Conservation (phyloP, 2,329 filamentous ascomycete species). For the Ascosphaera apis region DNA sequence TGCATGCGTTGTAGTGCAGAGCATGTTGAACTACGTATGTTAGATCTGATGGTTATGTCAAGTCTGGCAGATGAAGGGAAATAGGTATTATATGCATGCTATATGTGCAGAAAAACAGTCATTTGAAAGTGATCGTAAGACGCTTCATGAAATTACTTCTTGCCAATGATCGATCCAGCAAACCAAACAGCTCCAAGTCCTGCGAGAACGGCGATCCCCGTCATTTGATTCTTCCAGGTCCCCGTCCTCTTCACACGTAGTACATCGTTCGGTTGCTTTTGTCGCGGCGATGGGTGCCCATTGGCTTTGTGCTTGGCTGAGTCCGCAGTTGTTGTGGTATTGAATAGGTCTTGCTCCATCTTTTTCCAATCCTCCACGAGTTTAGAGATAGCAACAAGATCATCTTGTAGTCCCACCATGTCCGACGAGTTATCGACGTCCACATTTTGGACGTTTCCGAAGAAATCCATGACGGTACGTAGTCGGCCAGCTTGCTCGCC, state of each 20-base stretch:
- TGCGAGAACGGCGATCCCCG: conserved; percentile 9
- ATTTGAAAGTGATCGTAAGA: not conserved
- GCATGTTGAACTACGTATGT: too few species aligned
- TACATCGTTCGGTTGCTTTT: not conserved
- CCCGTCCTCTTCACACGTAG: conserved; percentile 8
- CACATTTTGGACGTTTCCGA: conserved; percentile 93
- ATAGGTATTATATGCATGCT: not conserved
- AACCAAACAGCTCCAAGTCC: conserved; percentile 12
- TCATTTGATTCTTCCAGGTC: conserved; percentile 8
- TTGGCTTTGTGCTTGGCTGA: conserved; percentile 3
- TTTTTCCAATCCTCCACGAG: conserved; percentile 30
- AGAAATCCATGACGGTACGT: conserved; percentile 83
- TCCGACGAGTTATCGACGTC: conserved; percentile 53
- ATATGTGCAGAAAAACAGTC: not conserved
- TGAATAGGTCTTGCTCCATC: conserved; percentile 14
- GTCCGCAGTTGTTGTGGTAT: conserved; percentile 2
- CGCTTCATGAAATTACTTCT: too few species aligned
- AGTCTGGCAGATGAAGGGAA: too few species aligned
- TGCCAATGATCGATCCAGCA: conserved; percentile 5
- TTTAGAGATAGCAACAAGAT: conserved; percentile 47
- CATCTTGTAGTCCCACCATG: conserved; percentile 32
- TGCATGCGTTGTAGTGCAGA: too few species aligned
- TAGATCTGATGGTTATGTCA: too few species aligned
- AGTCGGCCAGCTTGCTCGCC: conserved; percentile 55
- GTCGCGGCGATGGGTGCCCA: not conserved